phyloP scores from a whole-genome alignment of 2,329 filamentous ascomycete species.

The Graphilbum sp. region DNA sequence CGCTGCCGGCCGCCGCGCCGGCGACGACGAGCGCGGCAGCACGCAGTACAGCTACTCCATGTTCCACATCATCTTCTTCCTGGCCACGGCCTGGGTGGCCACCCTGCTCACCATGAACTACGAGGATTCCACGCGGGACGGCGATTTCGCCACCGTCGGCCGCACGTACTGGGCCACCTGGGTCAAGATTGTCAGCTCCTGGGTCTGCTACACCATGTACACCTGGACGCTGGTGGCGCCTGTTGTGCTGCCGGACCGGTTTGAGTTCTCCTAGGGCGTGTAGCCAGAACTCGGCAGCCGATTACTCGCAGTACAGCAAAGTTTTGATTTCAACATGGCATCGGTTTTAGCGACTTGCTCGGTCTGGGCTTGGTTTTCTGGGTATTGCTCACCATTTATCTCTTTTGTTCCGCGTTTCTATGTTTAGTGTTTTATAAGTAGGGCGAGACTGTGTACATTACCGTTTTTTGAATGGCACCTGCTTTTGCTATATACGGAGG shows the following conservation, averaged over 20 bases:
- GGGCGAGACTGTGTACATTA: no score
- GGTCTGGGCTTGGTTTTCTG: no score
- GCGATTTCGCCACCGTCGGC: slow-evolving; percentile 81
- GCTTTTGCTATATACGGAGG: no score
- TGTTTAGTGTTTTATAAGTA: no score
- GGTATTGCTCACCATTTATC: no score
- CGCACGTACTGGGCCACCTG: slow-evolving; percentile 94
- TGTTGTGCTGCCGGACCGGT: slow-evolving; percentile 69
- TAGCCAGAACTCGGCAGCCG: no score
- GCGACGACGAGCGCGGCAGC: slow-evolving; percentile 74
- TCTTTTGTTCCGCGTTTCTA: no score
- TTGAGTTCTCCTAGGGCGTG: no score
- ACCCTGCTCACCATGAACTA: slow-evolving; percentile 70
- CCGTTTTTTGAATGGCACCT: no score
- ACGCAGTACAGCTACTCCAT: slow-evolving; percentile 95
- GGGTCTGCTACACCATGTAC: slow-evolving; percentile 92
- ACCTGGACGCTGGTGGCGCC: slow-evolving; percentile 86
- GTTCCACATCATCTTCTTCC: slow-evolving; percentile 95
- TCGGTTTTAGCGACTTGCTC: no score
- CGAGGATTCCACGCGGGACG: slow-evolving; percentile 43
- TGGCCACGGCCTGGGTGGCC: slow-evolving; percentile 90
- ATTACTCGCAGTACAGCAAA: no score
- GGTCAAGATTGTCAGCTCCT: slow-evolving; percentile 97
- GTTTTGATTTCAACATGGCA: no score
- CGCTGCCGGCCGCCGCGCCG: slow-evolving; percentile 43